Base-by-base conservation (phyloP, 139 green algal species). In the Bryopsis sp. region DNA sequence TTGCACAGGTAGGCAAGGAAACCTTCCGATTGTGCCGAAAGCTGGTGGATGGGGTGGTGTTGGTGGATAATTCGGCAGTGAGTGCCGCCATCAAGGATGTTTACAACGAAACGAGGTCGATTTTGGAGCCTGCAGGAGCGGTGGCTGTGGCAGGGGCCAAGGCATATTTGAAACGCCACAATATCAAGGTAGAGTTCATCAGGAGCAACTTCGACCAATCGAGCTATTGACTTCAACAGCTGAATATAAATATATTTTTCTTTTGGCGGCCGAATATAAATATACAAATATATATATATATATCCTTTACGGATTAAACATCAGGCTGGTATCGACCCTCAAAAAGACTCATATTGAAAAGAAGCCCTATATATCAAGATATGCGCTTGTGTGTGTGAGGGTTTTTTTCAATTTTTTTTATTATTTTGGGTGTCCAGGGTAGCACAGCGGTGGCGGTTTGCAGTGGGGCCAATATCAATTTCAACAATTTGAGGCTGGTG, bases 391-490 rank as follows among this genome's bases (percentile, higher is more conserved):
- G n/a, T n/a, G n/a, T n/a, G n/a, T n/a, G n/a, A n/a, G n/a, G n/a
- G n/a, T n/a, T n/a, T n/a, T n/a, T n/a, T n/a, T n/a, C n/a, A n/a
- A n/a, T n/a, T n/a, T n/a, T n/a, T n/a, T n/a, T n/a, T n/a, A n/a
- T n/a, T n/a, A n/a, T n/a, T n/a, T n/a, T n/a, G n/a, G n/a, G n/a
- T n/a, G n/a, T n/a, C 47, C 81, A 86, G 79, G 78, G 73, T 50
- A 79, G 77, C 39, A 90, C 83, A 2, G 82, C 90, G 58, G 85
- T 92, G 39, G 85, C 76, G 2, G 65, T 88, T 0, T 83, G 81
- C 11, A 81, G 67, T 5, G 83, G 89, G 1, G 87, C 89, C 19
- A 96, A 96, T 76, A 95, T 96, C 71, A 99, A 99, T 81, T 99
- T 99, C 82, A 90, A 98, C 72, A 83, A 88, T 33, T 82, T 97